Percentiles rank a stretch among this genome's conserved stretches.
phyloP scores from a whole-genome alignment of 1,284 basidiomycete genomes.

The Abortiporus biennis region DNA sequence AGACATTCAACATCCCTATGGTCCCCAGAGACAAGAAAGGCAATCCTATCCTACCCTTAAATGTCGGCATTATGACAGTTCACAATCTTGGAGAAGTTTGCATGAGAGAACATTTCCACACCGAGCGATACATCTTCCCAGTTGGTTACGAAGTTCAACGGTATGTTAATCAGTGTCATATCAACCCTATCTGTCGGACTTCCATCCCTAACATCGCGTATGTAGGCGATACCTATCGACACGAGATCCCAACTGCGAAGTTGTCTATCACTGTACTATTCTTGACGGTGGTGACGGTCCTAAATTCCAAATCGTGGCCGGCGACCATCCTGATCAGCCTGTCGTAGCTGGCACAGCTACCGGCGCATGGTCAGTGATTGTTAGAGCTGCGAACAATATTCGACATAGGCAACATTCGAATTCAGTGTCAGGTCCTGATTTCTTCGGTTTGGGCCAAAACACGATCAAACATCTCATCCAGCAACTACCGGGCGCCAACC shows the following conservation, averaged over 20 bases:
- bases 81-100: constrained; percentile 65
- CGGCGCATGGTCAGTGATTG: constrained; percentile 76
- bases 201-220: constrained; percentile 4
- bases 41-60: constrained; percentile 64
- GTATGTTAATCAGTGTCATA: constrained; percentile 41
- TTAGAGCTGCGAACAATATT: constrained; percentile 71
- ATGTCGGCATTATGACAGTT: constrained; percentile 79
- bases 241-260: constrained; percentile 53
- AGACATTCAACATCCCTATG: constrained; percentile 66
- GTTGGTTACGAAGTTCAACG: constrained; percentile 78
- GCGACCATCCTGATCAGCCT: constrained; percentile 58
- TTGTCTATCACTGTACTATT: constrained; percentile 76
- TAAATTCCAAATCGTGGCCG: constrained; percentile 73
- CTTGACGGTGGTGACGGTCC: constrained; percentile 76
- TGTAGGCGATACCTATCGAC: constrained; percentile 71
- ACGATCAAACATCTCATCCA: constrained; percentile 83
- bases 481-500: constrained; percentile 63
- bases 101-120: constrained; percentile 76
- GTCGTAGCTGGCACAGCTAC: constrained; percentile 79
- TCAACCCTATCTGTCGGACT: not conserved
- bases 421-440: constrained; percentile 79
- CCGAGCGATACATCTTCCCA: constrained; percentile 80
- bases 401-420: constrained; percentile 75
- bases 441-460: constrained; percentile 78
- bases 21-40: constrained; percentile 66